These are phyloP conservation scores for Rubus parviflorus DNA, from an alignment of 306 rosid species.

Conservation along the genomic window DNA sequence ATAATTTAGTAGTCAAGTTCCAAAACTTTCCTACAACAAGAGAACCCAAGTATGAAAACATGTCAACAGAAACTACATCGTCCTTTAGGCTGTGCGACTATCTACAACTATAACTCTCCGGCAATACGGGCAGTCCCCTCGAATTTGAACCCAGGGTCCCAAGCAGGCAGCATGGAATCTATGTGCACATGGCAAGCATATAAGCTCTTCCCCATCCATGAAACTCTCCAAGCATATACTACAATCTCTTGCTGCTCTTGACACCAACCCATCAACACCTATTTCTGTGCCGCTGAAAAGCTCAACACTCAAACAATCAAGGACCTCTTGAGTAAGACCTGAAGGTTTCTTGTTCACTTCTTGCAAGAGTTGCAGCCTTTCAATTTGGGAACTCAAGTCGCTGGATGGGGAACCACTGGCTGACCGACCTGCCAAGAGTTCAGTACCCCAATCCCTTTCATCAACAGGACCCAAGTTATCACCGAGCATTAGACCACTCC, in stretches of 20 bases:
- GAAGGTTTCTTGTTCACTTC: slow-evolving; percentile 58
- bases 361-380: slow-evolving; percentile 42
- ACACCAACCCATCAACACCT: slow-evolving; percentile 20
- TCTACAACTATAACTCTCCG: slow-evolving; percentile 53
- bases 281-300: slow-evolving; percentile 38
- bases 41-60: not conserved
- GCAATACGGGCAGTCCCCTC: slow-evolving; percentile 87
- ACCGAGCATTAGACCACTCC: not conserved
- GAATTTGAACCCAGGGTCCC: slow-evolving; percentile 72
- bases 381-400: slow-evolving; percentile 50
- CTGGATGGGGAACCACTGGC: slow-evolving; percentile 23
- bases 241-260: slow-evolving; percentile 53
- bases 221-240: slow-evolving; percentile 85
- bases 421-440: slow-evolving; percentile 28
- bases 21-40: slow-evolving; percentile 21
- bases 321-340: slow-evolving; percentile 70
- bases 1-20: not conserved
- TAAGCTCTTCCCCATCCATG: slow-evolving; percentile 56
- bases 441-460: slow-evolving; percentile 36
- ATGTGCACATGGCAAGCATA: slow-evolving; percentile 69
- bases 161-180: slow-evolving; percentile 72
- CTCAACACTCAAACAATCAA: slow-evolving; percentile 54
- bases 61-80: slow-evolving; percentile 5
- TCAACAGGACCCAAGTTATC: slow-evolving; percentile 26
- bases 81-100: slow-evolving; percentile 10